Conservation (phyloP, 2,329 filamentous ascomycete genomes). For the Exophiala oligosperma region DNA sequence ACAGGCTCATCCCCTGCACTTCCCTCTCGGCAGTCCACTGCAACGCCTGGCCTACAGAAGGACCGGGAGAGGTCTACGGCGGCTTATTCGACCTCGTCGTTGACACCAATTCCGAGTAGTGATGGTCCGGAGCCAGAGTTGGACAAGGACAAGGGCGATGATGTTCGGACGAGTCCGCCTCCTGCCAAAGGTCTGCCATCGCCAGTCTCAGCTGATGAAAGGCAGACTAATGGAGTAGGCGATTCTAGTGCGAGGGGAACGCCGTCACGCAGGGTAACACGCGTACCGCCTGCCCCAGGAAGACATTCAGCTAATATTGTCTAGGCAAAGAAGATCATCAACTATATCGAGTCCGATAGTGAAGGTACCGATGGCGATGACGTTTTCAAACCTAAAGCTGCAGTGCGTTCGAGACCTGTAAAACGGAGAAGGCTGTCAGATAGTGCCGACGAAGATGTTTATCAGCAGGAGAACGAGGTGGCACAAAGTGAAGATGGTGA, state of each 20-base stretch:
- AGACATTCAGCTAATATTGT: constrained; percentile 8
- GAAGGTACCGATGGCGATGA: constrained; percentile 69
- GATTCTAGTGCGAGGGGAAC: constrained; percentile 58
- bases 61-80: constrained; percentile 50
- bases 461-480: constrained; percentile 63
- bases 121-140: constrained; percentile 70
- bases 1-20: constrained; percentile 14
- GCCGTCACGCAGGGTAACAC: constrained; percentile 71
- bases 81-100: constrained; percentile 43
- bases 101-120: constrained; percentile 79
- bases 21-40: constrained; percentile 3
- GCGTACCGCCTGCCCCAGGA: constrained; percentile 28
- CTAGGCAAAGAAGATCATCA: constrained; percentile 62
- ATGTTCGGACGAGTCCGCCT: constrained; percentile 44
- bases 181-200: constrained; percentile 53
- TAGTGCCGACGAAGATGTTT: constrained; percentile 68
- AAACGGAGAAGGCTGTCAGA: constrained; percentile 65
- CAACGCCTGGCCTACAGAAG: constrained; percentile 34
- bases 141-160: constrained; percentile 45
- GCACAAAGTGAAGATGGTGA: constrained; percentile 53
- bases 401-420: constrained; percentile 41
- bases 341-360: constrained; percentile 82
- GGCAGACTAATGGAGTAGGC: constrained; percentile 22
- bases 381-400: constrained; percentile 60
- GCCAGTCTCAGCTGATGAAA: constrained; percentile 44